These are phyloP conservation scores for Rhytidiadelphus loreus DNA, from an alignment of 225 moss, liverwort and hornwort species.

Conservation along the genomic window DNA sequence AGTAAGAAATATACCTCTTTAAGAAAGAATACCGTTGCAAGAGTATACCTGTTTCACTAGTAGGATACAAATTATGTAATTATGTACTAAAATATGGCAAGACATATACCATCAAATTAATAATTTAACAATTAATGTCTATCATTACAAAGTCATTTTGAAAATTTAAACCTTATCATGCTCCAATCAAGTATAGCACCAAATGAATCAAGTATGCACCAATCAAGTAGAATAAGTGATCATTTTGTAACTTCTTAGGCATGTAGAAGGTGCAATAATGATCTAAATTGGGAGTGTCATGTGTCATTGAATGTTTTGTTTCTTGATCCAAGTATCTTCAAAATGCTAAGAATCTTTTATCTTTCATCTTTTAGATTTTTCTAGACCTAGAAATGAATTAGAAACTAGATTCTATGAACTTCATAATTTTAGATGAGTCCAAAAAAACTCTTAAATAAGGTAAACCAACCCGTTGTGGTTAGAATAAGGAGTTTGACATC, in stretches of 20 bases:
- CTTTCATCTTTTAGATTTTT: too few species aligned
- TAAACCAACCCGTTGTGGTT: too few species aligned
- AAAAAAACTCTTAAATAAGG: background rate
- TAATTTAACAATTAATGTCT: too few species aligned
- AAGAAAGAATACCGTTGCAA: too few species aligned
- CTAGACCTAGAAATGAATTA: background rate
- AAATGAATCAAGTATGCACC: too few species aligned
- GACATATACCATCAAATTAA: background rate
- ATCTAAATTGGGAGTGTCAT: background rate
- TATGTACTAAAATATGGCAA: background rate
- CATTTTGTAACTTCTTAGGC: background rate
- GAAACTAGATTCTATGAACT: too few species aligned
- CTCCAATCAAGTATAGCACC: fast-evolving
- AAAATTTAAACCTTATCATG: background rate
- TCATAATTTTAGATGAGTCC: background rate
- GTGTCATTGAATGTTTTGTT: too few species aligned
- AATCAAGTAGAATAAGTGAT: fast-evolving
- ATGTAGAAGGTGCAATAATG: background rate
- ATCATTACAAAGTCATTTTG: background rate
- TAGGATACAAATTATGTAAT: background rate
- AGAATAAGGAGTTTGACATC: too few species aligned
- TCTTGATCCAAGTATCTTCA: background rate
- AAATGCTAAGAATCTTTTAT: background rate
- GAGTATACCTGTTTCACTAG: background rate
- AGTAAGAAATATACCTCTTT: too few species aligned